Evolutionary conservation across 2,329 filamentous ascomycete genomes (phyloP).

Genomic region (Monilinia fructigena): DNA sequence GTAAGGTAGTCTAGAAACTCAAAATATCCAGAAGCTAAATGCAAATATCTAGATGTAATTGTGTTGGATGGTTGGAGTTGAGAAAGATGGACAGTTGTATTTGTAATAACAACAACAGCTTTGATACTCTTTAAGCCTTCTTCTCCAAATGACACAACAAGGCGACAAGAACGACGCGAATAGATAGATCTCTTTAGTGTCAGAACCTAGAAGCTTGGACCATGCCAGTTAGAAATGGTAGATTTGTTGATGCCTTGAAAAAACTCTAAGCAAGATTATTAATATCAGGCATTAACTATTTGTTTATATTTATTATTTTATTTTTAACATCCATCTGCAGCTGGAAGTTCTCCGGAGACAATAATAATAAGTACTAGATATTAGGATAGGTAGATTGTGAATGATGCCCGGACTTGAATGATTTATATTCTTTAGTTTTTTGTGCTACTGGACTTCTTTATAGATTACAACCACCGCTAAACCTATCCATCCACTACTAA

Average conservation of each 20-base stretch:
- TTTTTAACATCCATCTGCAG: no score
- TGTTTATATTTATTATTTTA: no score
- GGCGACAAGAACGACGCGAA: constrained; percentile 24
- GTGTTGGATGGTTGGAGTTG: constrained; percentile 30
- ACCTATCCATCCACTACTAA: no score
- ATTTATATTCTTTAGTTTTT: no score
- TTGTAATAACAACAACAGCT: constrained; percentile 31
- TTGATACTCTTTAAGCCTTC: constrained; percentile 28
- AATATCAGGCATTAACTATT: constrained; percentile 5
- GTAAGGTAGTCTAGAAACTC: not conserved
- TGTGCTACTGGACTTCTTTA: no score
- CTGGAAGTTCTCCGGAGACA: no score
- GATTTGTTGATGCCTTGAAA: not conserved
- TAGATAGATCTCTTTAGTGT: constrained; percentile 10
- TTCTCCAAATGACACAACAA: constrained; percentile 16
- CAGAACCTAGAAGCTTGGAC: constrained; percentile 16
- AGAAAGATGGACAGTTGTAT: constrained; percentile 24
- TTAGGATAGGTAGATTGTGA: no score
- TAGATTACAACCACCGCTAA: no score
- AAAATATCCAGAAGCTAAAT: constrained; percentile 4
- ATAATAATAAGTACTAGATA: no score
- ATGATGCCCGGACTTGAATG: no score
- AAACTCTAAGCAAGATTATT: not conserved
- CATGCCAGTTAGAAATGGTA: not conserved
- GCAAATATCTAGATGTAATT: constrained; percentile 27